Conservation (phyloP, 192 early-diverging fungal genomes). For the Spinellus fusiger region DNA sequence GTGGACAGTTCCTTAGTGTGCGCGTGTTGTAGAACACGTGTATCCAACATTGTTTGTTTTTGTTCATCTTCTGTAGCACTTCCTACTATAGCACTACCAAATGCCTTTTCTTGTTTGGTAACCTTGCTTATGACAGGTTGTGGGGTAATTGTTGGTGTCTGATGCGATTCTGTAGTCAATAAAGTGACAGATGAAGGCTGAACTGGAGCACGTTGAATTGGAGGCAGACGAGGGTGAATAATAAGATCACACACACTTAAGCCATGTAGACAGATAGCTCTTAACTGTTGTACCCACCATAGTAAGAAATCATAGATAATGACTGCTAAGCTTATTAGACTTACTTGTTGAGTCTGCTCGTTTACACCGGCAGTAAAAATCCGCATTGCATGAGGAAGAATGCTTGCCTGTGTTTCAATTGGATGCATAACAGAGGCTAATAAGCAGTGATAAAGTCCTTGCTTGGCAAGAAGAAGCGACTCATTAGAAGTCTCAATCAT, state of each 20-base stretch:
- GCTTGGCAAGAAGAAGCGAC: slow-evolving; percentile 4
- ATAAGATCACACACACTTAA: slow-evolving; percentile 51
- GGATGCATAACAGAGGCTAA: slow-evolving; percentile 33
- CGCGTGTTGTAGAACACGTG: not conserved
- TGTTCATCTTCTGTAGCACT: not conserved
- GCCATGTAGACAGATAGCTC: slow-evolving; percentile 28
- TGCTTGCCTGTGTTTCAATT: slow-evolving; percentile 32
- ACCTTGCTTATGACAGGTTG: not conserved
- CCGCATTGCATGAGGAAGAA: slow-evolving; percentile 34
- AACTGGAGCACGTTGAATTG: slow-evolving; percentile 22
- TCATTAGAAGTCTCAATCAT: not conserved
- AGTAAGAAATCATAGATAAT: not conserved
- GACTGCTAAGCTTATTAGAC: not conserved
- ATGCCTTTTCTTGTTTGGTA: no score
- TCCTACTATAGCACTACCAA: not conserved
- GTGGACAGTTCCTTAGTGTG: no score
- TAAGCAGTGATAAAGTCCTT: slow-evolving; percentile 34
- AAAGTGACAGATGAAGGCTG: not conserved
- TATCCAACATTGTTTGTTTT: not conserved
- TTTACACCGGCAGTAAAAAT: slow-evolving; percentile 35
- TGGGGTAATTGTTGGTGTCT: not conserved
- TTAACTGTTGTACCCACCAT: slow-evolving; percentile 11
- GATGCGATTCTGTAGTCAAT: not conserved
- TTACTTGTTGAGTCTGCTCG: slow-evolving; percentile 27
- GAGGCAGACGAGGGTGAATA: slow-evolving; percentile 46